A percentile compares a stretch with the other conserved stretches of the same genome.
Evolutionary conservation across 1,284 basidiomycete species (phyloP).

Genomic region (Golubevia pallescens): DNA sequence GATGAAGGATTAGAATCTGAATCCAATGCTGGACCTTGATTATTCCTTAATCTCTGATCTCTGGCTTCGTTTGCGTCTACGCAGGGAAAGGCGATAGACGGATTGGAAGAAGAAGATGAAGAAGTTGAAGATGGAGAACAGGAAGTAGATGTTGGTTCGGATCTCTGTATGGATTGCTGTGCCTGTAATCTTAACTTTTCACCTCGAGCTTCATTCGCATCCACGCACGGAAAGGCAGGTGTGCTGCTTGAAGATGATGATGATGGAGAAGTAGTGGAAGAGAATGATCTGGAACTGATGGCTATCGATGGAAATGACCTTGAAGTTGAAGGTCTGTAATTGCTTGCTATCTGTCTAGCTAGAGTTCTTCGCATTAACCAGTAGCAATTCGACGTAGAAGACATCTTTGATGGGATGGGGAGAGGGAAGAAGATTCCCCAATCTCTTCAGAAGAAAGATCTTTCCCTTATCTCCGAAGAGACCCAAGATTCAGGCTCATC

Average conservation of each 20-base stretch:
- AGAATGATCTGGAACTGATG: conserved; percentile 73
- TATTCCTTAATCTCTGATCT: conserved; percentile 32
- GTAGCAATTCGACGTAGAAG: conserved; percentile 2
- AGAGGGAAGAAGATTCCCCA: conserved; percentile 12
- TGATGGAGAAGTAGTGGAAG: conserved; percentile 74
- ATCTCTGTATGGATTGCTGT: conserved; percentile 59
- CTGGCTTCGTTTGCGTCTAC: conserved; percentile 58
- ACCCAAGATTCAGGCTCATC: background rate
- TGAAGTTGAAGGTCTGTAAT: too few relatives aligned
- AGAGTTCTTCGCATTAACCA: too few relatives aligned
- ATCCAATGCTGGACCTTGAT: conserved; percentile 11
- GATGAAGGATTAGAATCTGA: background rate
- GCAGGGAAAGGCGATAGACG: conserved; percentile 46
- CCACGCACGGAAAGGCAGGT: conserved; percentile 13
- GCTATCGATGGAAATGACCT: background rate
- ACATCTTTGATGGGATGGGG: conserved; percentile 4
- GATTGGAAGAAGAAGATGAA: conserved; percentile 14
- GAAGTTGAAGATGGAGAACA: conserved; percentile 70
- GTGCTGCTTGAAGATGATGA: conserved; percentile 66
- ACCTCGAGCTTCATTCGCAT: conserved; percentile 10
- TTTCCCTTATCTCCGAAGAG: conserved; percentile 8
- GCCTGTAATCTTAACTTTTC: conserved; percentile 4
- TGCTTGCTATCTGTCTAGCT: too few relatives aligned
- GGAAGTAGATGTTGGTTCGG: conserved; percentile 69
- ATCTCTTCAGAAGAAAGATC: conserved; percentile 9